A percentile compares a stretch with the other conserved stretches of the same genome.
Conservation (phyloP, 1,284 basidiomycete species). For the Ceratobasidium sp. region DNA sequence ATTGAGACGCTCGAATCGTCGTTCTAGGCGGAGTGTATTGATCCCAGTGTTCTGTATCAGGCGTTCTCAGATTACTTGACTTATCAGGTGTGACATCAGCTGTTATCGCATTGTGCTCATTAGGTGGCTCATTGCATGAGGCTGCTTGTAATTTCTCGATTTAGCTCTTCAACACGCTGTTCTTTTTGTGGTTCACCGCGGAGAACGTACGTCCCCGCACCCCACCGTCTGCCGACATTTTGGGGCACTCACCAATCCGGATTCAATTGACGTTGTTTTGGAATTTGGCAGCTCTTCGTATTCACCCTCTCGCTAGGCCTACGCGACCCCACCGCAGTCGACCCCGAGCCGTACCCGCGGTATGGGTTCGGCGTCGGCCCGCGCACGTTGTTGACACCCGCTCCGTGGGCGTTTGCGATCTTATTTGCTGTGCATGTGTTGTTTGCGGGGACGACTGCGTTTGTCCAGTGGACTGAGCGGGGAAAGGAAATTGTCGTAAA, state of each 20-base stretch:
- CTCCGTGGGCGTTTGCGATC: slow-evolving; percentile 45
- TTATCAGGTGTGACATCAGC: slow-evolving; percentile 28
- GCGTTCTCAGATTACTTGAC: slow-evolving; percentile 29
- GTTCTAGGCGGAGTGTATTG: not conserved
- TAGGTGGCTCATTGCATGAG: not conserved
- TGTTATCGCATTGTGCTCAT: not conserved
- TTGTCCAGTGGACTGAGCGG: slow-evolving; percentile 46
- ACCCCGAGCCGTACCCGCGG: slow-evolving; percentile 43
- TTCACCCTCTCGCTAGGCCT: slow-evolving; percentile 45
- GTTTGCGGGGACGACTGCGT: slow-evolving; percentile 46
- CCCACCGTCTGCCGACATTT: not conserved
- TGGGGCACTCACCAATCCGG: too few relatives aligned
- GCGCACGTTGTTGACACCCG: slow-evolving; percentile 45
- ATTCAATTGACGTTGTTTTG: too few relatives aligned
- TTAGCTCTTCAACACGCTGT: slow-evolving; percentile 45
- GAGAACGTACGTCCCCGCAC: slow-evolving; percentile 39
- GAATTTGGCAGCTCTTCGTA: slow-evolving; percentile 41
- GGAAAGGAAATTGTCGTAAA: slow-evolving; percentile 47
- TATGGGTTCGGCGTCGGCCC: slow-evolving; percentile 47
- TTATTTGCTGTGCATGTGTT: slow-evolving; percentile 45
- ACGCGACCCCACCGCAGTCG: slow-evolving; percentile 37
- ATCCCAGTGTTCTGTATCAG: not conserved
- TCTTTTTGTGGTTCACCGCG: slow-evolving; percentile 47
- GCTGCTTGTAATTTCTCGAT: slow-evolving; percentile 1
- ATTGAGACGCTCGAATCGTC: too few relatives aligned